Percentiles rank a stretch among this genome's conserved stretches.
Conservation (phyloP, 2,329 filamentous ascomycete species). For the Claviceps paspali region DNA sequence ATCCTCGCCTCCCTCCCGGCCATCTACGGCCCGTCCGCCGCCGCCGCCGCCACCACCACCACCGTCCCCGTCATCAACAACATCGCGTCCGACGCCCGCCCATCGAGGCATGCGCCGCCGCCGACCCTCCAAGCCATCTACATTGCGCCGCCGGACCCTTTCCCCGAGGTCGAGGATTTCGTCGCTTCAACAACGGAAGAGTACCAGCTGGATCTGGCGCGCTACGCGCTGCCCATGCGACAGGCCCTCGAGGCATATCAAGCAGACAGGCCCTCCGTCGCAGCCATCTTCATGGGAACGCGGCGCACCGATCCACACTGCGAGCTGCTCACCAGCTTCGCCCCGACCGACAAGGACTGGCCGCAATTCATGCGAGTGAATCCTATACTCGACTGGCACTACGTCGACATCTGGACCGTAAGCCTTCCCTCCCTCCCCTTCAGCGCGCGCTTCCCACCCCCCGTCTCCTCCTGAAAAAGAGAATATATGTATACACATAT, state of each 20-base stretch:
- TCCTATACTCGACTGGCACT: slow-evolving; percentile 95
- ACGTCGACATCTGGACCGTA: slow-evolving; percentile 86
- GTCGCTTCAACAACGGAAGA: slow-evolving; percentile 47
- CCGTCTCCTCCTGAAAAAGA: too few relatives aligned
- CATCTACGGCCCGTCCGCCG: slow-evolving; percentile 11
- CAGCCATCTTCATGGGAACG: slow-evolving; percentile 47
- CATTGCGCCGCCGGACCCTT: slow-evolving; percentile 72
- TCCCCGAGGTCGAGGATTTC: slow-evolving; percentile 74
- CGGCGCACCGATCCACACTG: slow-evolving; percentile 87
- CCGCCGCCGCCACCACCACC: slow-evolving; percentile 5
- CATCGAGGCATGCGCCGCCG: too few relatives aligned
- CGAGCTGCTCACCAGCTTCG: slow-evolving; percentile 62
- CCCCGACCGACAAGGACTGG: slow-evolving; percentile 80
- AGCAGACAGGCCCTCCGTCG: slow-evolving; percentile 44
- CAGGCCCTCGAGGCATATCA: slow-evolving; percentile 68
- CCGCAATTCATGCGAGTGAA: slow-evolving; percentile 85
- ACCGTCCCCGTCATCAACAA: not conserved
- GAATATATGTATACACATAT: too few relatives aligned
- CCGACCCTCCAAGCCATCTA: slow-evolving; percentile 63
- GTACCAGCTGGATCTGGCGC: slow-evolving; percentile 63
- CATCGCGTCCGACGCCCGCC: too few relatives aligned
- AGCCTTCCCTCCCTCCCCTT: slow-evolving; percentile 11
- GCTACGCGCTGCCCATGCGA: slow-evolving; percentile 68
- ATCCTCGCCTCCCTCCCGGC: slow-evolving; percentile 52
- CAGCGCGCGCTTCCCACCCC: too few relatives aligned